These are phyloP conservation scores for Schizophyllum commune DNA, from an alignment of 1,284 basidiomycete species.

Conservation along the genomic window DNA sequence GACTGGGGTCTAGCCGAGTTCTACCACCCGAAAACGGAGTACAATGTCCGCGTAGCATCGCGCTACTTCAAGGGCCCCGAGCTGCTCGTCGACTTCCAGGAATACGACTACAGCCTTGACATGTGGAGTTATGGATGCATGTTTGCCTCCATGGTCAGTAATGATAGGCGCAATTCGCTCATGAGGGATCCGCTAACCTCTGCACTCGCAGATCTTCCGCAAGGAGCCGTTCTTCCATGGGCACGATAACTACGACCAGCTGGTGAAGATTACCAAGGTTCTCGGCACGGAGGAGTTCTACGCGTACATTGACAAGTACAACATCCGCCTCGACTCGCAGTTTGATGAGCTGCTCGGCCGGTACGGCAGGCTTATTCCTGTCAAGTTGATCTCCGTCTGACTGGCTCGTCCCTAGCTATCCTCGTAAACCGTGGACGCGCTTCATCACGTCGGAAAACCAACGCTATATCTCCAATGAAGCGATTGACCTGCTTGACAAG, in stretches of 20 bases:
- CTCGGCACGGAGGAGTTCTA: constrained; percentile 95
- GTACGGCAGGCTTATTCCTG: constrained; percentile 26
- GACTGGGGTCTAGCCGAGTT: constrained; percentile 99
- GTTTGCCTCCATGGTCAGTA: constrained; percentile 91
- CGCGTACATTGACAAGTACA: constrained; percentile 87
- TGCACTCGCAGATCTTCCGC: constrained; percentile 85
- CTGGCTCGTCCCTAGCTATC: constrained; percentile 50
- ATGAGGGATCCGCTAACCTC: constrained; percentile 6
- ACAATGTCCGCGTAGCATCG: constrained; percentile 96
- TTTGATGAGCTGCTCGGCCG: constrained; percentile 87
- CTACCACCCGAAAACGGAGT: constrained; percentile 96
- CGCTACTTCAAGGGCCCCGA: constrained; percentile 99
- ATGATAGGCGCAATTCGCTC: constrained; percentile 1
- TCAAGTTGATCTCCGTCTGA: constrained; percentile 5
- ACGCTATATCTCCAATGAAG: constrained; percentile 95
- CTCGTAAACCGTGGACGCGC: constrained; percentile 88
- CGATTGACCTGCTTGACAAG: constrained; percentile 96
- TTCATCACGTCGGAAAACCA: constrained; percentile 96
- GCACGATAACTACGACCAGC: constrained; percentile 97
- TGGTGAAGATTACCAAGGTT: constrained; percentile 98
- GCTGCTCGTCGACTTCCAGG: constrained; percentile 95
- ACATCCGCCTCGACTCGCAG: constrained; percentile 86
- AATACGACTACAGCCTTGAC: constrained; percentile 94
- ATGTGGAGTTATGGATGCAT: constrained; percentile 99
- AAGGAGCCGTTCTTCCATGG: constrained; percentile 99